Base-by-base conservation (phyloP, 805 yeast species). In the Candida peoriensis region DNA sequence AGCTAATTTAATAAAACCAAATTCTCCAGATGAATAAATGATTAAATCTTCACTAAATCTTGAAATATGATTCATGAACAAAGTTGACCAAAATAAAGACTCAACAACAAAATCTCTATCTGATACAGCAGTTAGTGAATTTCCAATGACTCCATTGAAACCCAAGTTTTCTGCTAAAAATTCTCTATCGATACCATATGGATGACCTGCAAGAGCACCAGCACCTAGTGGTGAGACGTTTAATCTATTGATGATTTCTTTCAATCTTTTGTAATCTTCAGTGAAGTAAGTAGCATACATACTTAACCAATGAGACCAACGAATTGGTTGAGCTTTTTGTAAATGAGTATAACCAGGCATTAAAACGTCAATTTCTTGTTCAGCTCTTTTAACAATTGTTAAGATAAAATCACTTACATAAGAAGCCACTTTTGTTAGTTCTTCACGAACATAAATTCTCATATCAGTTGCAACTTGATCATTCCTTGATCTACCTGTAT, bases 271-370 rank as follows among this genome's bases (percentile, higher is more conserved):
- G 64, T 82, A 78, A 58, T 93, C 99, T 55, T 88, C 88, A 8
- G 89, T 76, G 61, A 93, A 81, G 57, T 89, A 93, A 2, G 98
- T 90, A 24, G 96, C 97, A 55, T 93, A 90, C 58, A 87, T 79
- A 47, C 90, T 77, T 47, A 93, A 70, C 96, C 97, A 90, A 60
- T 93, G 99, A 1, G 97, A 72, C 99, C 99, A 93, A 65, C 99
- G 78, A 55, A 93, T 93, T n/a, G 99, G 99, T 34, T 64, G 99
- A 2, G 97, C 97, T 60, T 96, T 83, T 70, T 93, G 98, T 58
- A 93, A 69, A 66, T 93, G 99, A 11, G 99, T 93, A 67, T 93
- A 93, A 28, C 99, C 99, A 9, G 99, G 99, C 97, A 93, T 93
- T 55, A 93, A 72, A 14, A 82, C 83, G 50, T 83, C 95, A 40